Evolutionary conservation across 139 green algal species (phyloP).

Genomic region (Coccomyxa sp.): DNA sequence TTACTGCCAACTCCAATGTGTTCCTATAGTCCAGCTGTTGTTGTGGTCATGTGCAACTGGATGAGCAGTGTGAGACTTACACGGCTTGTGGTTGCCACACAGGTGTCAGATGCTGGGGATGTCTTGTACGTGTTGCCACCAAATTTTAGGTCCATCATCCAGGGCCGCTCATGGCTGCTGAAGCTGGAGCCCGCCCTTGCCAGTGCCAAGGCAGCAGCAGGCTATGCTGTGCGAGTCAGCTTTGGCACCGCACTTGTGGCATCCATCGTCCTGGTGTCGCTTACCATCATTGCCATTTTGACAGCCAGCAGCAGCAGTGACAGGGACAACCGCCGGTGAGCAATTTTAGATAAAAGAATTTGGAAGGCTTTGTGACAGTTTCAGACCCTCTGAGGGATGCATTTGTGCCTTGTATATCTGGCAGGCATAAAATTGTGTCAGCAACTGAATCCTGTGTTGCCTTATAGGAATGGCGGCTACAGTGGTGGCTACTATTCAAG

Average conservation of each 20-base stretch:
- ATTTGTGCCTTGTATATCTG: too few relatives aligned
- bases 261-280: conserved; percentile 71
- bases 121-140: conserved; percentile 79
- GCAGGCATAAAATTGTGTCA: too few relatives aligned
- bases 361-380: too few relatives aligned
- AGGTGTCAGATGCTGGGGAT: conserved; percentile 83
- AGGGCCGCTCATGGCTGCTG: conserved; percentile 53
- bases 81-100: not conserved
- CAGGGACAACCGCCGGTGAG: conserved; percentile 15
- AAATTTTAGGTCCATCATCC: conserved; percentile 58
- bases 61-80: not conserved
- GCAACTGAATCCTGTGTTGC: too few relatives aligned
- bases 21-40: not conserved
- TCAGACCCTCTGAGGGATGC: too few relatives aligned
- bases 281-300: conserved; percentile 71
- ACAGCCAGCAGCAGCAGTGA: conserved; percentile 15
- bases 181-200: conserved; percentile 54
- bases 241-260: conserved; percentile 88
- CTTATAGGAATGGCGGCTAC: conserved; percentile 1
- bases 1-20: not conserved
- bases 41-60: not conserved
- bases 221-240: conserved; percentile 62
- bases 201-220: conserved; percentile 10
- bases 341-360: too few relatives aligned
- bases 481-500: not conserved